phyloP scores from a whole-genome alignment of 164 flowering plant species.

The Protea cynaroides region DNA sequence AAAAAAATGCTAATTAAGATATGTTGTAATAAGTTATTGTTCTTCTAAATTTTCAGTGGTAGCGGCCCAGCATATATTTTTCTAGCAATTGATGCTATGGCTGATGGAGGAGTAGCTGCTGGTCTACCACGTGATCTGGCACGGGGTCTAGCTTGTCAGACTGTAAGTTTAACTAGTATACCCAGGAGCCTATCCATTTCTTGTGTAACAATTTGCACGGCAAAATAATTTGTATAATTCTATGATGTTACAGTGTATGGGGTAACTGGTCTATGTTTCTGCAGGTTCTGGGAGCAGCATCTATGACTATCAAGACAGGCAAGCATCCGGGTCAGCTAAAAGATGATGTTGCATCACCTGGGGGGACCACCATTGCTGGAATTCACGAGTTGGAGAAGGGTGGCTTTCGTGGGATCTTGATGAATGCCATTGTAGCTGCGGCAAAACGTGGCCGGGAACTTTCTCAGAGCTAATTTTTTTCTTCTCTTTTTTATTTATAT shows the following conservation, averaged over 20 bases:
- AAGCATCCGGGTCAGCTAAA: constrained; percentile 79
- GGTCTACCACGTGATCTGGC: constrained; percentile 95
- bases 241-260: too few relatives aligned
- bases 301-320: constrained; percentile 45
- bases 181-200: background rate
- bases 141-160: constrained; percentile 79
- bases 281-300: constrained; percentile 71
- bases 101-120: constrained; percentile 99
- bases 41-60: constrained; percentile 44
- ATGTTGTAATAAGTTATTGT: too few relatives aligned
- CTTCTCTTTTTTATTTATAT: too few relatives aligned
- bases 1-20: too few relatives aligned
- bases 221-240: too few relatives aligned
- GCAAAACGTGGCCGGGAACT: constrained; percentile 55
- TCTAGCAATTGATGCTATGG: constrained; percentile 90
- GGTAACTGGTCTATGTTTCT: too few relatives aligned
- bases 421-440: constrained; percentile 78
- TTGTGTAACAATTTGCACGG: too few relatives aligned
- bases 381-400: constrained; percentile 71
- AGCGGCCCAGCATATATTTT: constrained; percentile 96
- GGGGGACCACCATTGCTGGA: constrained; percentile 76
- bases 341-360: constrained; percentile 74
- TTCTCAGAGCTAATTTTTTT: constrained; percentile 16
- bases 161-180: constrained; percentile 44
- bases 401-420: constrained; percentile 57